A percentile compares a stretch with the other conserved stretches of the same genome.
Evolutionary conservation across 306 rosid species (phyloP).

Genomic region (Prunus armeniaca): DNA sequence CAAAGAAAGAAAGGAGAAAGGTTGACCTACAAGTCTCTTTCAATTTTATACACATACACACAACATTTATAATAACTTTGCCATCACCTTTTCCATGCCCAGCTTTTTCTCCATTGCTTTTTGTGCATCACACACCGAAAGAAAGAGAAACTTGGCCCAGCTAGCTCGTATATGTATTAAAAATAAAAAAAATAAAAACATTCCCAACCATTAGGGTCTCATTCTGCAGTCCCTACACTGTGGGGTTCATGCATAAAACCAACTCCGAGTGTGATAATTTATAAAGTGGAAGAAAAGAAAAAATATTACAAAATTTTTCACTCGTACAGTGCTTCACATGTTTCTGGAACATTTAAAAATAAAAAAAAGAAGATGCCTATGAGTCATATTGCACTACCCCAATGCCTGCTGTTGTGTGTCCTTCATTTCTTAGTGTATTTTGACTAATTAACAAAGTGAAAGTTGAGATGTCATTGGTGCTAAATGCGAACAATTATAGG

Average conservation of each 20-base stretch:
- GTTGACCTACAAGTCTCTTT: constrained; percentile 15
- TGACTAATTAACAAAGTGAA: background rate
- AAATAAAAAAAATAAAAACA: background rate
- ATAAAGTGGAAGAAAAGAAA: no score
- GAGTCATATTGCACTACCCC: constrained; percentile 26
- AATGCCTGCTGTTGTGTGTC: background rate
- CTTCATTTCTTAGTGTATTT: background rate
- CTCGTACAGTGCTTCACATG: constrained; percentile 4
- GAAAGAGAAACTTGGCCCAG: background rate
- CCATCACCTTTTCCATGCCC: background rate
- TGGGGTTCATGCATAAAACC: background rate
- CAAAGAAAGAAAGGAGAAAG: background rate
- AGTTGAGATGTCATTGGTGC: background rate
- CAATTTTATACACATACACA: background rate
- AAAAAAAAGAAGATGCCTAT: background rate
- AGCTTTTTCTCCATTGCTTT: constrained; percentile 27
- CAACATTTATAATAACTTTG: constrained; percentile 4
- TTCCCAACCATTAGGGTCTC: background rate
- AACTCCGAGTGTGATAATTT: no score
- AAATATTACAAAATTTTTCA: background rate
- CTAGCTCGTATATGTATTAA: no score
- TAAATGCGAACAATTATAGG: background rate
- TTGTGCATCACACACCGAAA: constrained; percentile 21
- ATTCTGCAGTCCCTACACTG: background rate
- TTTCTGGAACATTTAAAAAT: background rate